phyloP scores from a whole-genome alignment of 495 filamentous ascomycete genomes.

The Neohortaea acidophila region DNA sequence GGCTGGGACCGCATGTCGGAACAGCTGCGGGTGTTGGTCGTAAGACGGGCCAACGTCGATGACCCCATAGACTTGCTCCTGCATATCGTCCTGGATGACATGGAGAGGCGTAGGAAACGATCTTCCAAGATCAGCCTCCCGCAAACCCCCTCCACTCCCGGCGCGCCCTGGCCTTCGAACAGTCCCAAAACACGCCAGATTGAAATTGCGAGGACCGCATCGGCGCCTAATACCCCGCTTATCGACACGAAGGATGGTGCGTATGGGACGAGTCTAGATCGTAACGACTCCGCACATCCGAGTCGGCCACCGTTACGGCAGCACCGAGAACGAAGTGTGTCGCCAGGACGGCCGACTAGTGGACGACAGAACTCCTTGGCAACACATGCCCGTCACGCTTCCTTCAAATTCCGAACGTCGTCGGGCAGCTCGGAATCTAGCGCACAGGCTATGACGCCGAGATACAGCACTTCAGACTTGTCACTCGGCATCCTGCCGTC shows the following conservation, averaged over 20 bases:
- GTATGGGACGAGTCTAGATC: constrained; percentile 30
- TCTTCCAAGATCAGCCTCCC: constrained; percentile 61
- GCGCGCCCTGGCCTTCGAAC: constrained; percentile 45
- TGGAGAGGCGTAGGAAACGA: constrained; percentile 74
- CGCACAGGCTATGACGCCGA: constrained; percentile 51
- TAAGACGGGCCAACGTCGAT: constrained; percentile 75
- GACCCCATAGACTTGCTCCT: constrained; percentile 81
- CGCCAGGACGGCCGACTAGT: constrained; percentile 58
- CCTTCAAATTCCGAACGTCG: constrained; percentile 63
- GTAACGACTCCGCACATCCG: constrained; percentile 31
- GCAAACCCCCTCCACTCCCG: constrained; percentile 55
- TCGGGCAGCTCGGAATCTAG: constrained; percentile 90
- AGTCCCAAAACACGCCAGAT: constrained; percentile 43
- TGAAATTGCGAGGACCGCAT: constrained; percentile 42
- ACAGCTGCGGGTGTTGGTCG: constrained; percentile 73
- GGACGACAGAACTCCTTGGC: constrained; percentile 53
- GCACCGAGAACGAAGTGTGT: constrained; percentile 49
- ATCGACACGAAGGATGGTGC: constrained; percentile 30
- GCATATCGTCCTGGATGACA: constrained; percentile 88
- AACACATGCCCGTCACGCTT: constrained; percentile 29
- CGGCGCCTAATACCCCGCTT: constrained; percentile 52
- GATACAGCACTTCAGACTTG: constrained; percentile 60
- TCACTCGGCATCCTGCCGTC: constrained; percentile 50
- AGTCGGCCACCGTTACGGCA: constrained; percentile 31
- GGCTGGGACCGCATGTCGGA: constrained; percentile 91